Conservation (phyloP, 345 rosid species). For the Mallotus nudiflorus region DNA sequence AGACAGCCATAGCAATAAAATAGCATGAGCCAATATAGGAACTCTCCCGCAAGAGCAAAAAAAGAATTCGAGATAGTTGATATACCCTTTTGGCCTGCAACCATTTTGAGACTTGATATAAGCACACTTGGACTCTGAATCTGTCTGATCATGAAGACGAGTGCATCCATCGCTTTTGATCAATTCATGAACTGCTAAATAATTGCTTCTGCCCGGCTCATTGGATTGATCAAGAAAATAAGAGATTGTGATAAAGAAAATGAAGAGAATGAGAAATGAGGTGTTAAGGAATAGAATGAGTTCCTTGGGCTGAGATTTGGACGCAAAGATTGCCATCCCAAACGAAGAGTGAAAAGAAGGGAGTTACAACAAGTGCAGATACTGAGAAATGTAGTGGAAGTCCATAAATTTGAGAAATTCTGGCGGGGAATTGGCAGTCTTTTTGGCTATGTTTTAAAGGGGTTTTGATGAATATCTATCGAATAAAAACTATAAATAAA, state of each 20-base stretch:
- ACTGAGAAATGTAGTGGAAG: conserved; percentile 7
- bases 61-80: conserved; percentile 74
- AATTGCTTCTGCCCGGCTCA: not conserved
- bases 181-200: conserved; percentile 14
- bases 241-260: conserved; percentile 29
- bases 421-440: conserved; percentile 18
- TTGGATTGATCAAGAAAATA: conserved; percentile 22
- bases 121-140: conserved; percentile 54
- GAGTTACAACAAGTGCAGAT: conserved; percentile 13
- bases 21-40: conserved; percentile 45
- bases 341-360: conserved; percentile 19
- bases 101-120: conserved; percentile 53
- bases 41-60: conserved; percentile 60
- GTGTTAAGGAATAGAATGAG: conserved; percentile 49
- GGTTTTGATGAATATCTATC: not conserved
- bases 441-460: conserved; percentile 19
- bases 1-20: conserved; percentile 72
- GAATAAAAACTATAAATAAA: conserved; percentile 3
- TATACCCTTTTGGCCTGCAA: conserved; percentile 74
- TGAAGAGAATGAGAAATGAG: conserved; percentile 49
- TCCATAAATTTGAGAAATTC: conserved; percentile 23
- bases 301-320: conserved; percentile 27
- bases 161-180: conserved; percentile 32
- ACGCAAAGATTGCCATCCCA: conserved; percentile 41
- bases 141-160: conserved; percentile 41